A percentile compares a stretch with the other conserved stretches of the same genome.
Conservation (phyloP, 2,329 filamentous ascomycete genomes). For the Stachybotrys elegans region DNA sequence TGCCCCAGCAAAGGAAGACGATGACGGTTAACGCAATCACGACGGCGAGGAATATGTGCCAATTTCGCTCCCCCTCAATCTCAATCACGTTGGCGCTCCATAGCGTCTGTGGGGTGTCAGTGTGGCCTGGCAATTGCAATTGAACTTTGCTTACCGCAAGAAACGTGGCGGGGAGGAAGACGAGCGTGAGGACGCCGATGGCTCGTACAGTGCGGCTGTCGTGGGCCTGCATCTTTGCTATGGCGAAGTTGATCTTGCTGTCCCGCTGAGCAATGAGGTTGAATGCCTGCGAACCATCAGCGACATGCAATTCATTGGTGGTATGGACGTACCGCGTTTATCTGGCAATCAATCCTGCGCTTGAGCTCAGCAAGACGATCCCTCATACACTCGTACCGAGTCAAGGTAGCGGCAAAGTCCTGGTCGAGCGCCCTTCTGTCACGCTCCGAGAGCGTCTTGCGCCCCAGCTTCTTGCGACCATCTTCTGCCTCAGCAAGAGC, state of each 20-base stretch:
- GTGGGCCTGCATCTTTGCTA: conserved; percentile 2
- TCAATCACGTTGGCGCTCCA: conserved; percentile 1
- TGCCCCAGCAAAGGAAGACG: neutral
- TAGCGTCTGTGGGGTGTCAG: neutral
- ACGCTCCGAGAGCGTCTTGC: neutral
- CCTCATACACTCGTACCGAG: conserved; percentile 2
- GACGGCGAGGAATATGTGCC: neutral
- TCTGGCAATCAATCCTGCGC: conserved; percentile 4
- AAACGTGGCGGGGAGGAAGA: conserved; percentile 6
- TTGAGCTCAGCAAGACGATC: conserved; percentile 1
- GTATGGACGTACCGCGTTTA: conserved; percentile 7
- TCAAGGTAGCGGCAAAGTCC: neutral
- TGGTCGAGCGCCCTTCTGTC: conserved; percentile 2
- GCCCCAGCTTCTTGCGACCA: conserved; percentile 1
- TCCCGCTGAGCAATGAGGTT: conserved; percentile 7
- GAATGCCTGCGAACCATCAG: conserved; percentile 1
- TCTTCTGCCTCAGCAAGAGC: conserved; percentile 2
- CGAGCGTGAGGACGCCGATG: conserved; percentile 3
- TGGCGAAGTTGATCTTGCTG: conserved; percentile 7
- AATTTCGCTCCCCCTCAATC: neutral
- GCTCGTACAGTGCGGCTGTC: conserved; percentile 5
- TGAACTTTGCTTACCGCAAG: conserved; percentile 3
- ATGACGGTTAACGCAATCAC: neutral
- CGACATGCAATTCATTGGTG: too few species aligned
- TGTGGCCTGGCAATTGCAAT: neutral